Evolutionary conservation across 257 asterid species (phyloP), one percentile per base, ranked within the genome.

Genomic region (Plantago ovata): DNA sequence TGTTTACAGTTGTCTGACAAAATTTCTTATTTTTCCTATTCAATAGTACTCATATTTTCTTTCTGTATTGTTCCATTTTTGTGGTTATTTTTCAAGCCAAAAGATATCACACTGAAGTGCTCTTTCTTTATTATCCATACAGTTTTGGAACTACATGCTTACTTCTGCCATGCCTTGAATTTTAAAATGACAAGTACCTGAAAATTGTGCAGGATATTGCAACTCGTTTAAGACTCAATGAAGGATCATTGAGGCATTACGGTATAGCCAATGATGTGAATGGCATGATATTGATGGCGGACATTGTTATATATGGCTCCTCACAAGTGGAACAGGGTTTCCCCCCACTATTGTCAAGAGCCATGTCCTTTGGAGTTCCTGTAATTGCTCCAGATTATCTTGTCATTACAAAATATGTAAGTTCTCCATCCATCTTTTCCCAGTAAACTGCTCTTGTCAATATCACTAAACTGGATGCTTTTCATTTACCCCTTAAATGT

Each of bases 361-460:
- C 99, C 70, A 86, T 93, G 97, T 71, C 97, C 53, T 82, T 86
- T 64, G 99, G 95, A 60, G 68, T 82, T 66, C 99, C 99, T 67
- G 59, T 83, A 24, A 63, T 93, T 69, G 94, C 89, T 58, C 85
- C 95, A 28, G 96, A 89, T 77, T 71, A 69, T 73, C 89, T 86
- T 16, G 68, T 74, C 77, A 79, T 89, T 64, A 79, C 67, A 50
- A 81, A 84, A 76, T 75, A 86, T 62, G 99, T 93, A 67, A 41
- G 99, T 60, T 48, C 4, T 28, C 38, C 23, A n/a, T 69, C 52
- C 60, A 59, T 65, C 49, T 39, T 58, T 71, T 58, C 38, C 64
- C 75, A 43, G 45, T 60, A 38, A 56, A 56, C 48, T 59, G 41
- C 61, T 66, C 41, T 61, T 56, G 62, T 56, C 63, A 48, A 53